Evolutionary conservation across 257 asterid species (phyloP), one percentile per base, ranked within the genome.

Genomic region (Ilex asprella): DNA sequence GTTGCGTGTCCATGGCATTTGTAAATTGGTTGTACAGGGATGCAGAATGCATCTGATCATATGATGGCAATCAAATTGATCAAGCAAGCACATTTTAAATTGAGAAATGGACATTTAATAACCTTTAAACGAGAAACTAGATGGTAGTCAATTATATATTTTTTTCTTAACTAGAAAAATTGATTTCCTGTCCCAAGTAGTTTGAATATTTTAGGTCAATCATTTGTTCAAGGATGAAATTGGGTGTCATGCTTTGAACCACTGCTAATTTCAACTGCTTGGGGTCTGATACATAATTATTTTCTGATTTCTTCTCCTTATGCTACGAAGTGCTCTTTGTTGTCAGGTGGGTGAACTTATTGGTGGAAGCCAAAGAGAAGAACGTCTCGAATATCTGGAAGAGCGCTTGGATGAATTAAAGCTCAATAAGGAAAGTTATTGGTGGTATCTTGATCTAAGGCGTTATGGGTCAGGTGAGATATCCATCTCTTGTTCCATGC

Each of bases 321-420:
- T 57, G 59, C 57, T 58, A 61, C 16, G 53, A 57, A 55, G 39
- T 74, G 47, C 57, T 75, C 29, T 39, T 52, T 12, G 76, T 60
- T 59, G 41, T 61, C 77, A 86, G 99, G 82, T 93, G 63, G 99
- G 99, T 35, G 97, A 93, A 71, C 96, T 93, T 54, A 87, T 93
- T 60, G 99, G 99, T 68, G 99, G 99, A 76, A 93, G 99, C 84
- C 99, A 89, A 76, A 85, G 99, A 71, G 99, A 93, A 74, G 99
- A 93, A 71, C 89, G 97, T 64, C 88, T 93, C 27, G 95, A 84
- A 7, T 75, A 77, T 66, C 77, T 93, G 72, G 99, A 93, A 68
- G 80, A 73, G 52, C 85, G 97, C 9, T 70, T 93, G 79, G 99
- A 87, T 70, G 85, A 82, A 57, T 62, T 93, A 70, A 89, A 93